Evolutionary conservation across 1,139 yeast genomes (phyloP), one percentile per base, ranked within the genome.

Genomic region (Casaregolazyma suthepensis): DNA sequence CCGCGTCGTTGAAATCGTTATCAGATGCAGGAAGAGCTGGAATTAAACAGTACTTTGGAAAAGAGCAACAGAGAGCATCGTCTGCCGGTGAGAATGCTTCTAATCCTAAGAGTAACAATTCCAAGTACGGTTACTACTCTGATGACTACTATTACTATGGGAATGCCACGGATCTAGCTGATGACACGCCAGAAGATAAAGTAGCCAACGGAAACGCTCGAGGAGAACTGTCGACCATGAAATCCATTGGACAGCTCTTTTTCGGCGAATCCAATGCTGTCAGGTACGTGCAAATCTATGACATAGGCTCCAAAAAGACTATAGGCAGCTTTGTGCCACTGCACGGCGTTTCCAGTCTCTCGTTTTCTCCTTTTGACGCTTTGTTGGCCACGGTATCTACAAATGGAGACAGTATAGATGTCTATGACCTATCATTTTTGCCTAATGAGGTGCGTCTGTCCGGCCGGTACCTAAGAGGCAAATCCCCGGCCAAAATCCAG

Each of bases 391-490:
- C 84, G n/a, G 76, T 78, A 3, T 78, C 80, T 19, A 63, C 68
- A 18, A 73, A 87, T 53, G 91, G 91, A 1, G 90, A 85, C 63
- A 76, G 74, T 50, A 71, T 84, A 12, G 82, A 75, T 61, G 72
- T 83, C 59, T 85, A 88, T 85, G 91, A 85, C 62, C 72, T 80
- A 53, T 75, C 83, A 46, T 75, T 76, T 55, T 68, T 77, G 40
- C 81, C 84, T 0, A 62, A 61, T 0, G 81, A 81, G 57, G 74
- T 84, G 2, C 72, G 80, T 0, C 68, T 84, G 22, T 66, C 81
- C 51, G 89, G 87, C 13, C 79, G 81, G 58, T 83, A 82, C 60
- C 70, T 70, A 10, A 72, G 90, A 43, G 91, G 91, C 2, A 81
- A 81, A 61, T 83, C 87, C 0, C 77, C 83, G 2, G 82, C 87